Conservation (phyloP, 2,329 filamentous ascomycete species). For the Calonectria crousiana region DNA sequence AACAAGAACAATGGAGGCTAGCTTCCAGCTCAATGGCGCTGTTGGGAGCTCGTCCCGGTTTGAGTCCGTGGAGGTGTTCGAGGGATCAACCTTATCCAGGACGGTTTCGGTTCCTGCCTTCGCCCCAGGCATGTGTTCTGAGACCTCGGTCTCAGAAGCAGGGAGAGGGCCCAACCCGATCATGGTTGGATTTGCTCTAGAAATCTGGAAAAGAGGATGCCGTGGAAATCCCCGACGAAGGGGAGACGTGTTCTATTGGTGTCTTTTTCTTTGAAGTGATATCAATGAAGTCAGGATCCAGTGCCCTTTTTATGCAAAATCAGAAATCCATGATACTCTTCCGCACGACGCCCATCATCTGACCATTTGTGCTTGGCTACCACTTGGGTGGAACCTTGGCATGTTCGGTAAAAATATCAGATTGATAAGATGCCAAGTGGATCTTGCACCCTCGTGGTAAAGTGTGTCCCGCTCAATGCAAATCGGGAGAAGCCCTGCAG, state of each 20-base stretch:
- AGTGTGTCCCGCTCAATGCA: not conserved
- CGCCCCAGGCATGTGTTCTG: not conserved
- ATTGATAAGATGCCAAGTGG: slow-evolving; percentile 7
- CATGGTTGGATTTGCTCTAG: not conserved
- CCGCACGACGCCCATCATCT: not conserved
- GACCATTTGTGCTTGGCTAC: not conserved
- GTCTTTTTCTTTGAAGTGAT: not conserved
- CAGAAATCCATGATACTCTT: not conserved
- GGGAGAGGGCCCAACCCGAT: not conserved
- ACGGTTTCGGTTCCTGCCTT: not conserved
- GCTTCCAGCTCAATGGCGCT: slow-evolving; percentile 39
- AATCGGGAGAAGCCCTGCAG: not conserved
- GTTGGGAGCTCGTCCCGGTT: slow-evolving; percentile 10
- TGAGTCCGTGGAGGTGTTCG: not conserved
- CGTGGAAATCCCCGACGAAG: too few relatives aligned
- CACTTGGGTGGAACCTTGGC: not conserved
- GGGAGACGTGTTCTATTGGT: not conserved
- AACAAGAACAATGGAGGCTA: slow-evolving; percentile 58
- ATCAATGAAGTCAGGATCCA: not conserved
- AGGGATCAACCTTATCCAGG: not conserved
- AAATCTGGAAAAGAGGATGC: too few relatives aligned
- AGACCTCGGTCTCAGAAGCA: not conserved
- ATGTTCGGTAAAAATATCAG: not conserved
- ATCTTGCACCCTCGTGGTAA: not conserved
- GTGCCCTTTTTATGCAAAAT: not conserved